A percentile compares a stretch with the other conserved stretches of the same genome.
phyloP scores from a whole-genome alignment of 2,329 filamentous ascomycete genomes.

The Aspergillus ochraceus region DNA sequence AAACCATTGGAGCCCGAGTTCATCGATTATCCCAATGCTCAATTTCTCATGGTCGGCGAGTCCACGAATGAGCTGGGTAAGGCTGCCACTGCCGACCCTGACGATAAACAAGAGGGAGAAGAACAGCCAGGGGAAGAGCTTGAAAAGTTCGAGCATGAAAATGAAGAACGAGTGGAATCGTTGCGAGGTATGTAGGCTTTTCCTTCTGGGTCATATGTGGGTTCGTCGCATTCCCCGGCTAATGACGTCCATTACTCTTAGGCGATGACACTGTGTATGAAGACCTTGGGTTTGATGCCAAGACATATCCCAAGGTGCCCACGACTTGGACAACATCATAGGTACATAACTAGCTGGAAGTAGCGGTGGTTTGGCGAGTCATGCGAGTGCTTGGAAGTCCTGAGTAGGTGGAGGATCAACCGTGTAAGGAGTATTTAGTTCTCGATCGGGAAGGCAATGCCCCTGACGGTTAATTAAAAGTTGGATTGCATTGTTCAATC shows the following conservation, averaged over 20 bases:
- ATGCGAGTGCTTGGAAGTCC: not conserved
- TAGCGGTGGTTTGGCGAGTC: not conserved
- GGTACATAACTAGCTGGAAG: not conserved
- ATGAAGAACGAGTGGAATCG: constrained; percentile 65
- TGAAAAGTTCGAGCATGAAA: constrained; percentile 73
- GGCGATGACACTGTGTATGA: constrained; percentile 62
- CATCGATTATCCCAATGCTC: constrained; percentile 71
- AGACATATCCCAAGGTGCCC: constrained; percentile 64
- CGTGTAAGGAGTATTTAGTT: no score
- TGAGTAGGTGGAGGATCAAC: no score
- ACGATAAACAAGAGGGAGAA: constrained; percentile 54
- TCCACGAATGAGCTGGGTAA: constrained; percentile 35
- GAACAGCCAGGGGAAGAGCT: constrained; percentile 69
- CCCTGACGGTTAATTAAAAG: not conserved
- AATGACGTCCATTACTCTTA: constrained; percentile 22
- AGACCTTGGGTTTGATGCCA: constrained; percentile 58
- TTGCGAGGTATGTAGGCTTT: constrained; percentile 51
- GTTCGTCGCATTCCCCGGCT: not conserved
- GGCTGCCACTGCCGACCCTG: constrained; percentile 33
- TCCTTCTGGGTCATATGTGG: no score
- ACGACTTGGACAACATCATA: constrained; percentile 52
- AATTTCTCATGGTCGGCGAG: constrained; percentile 75
- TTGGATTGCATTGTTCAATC: not conserved
- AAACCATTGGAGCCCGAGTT: constrained; percentile 70
- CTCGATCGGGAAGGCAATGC: no score